A percentile compares a stretch with the other conserved stretches of the same genome.
These are phyloP conservation scores for Podospora comata DNA, from an alignment of 495 filamentous ascomycete genomes.

Conservation along the genomic window DNA sequence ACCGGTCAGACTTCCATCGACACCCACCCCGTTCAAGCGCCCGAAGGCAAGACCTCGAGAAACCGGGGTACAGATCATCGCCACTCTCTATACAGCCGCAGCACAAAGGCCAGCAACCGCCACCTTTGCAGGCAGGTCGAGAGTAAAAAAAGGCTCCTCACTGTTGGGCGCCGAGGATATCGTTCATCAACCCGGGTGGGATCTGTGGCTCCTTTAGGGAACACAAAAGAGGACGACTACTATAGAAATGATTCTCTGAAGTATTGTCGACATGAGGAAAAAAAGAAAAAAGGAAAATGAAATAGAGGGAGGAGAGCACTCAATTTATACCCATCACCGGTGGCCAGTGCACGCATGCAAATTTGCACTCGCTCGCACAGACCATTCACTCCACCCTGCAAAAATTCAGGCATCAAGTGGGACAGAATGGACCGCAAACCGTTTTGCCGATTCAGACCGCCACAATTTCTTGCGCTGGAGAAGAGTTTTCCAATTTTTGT, in stretches of 20 bases:
- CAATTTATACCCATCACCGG: slow-evolving; percentile 39
- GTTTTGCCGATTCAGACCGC: slow-evolving; percentile 40
- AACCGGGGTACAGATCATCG: slow-evolving; percentile 61
- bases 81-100: slow-evolving; percentile 55
- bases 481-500: neutral
- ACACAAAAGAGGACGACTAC: slow-evolving; percentile 76
- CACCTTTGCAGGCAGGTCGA: slow-evolving; percentile 52
- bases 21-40: slow-evolving; percentile 56
- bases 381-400: neutral
- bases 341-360: slow-evolving; percentile 42
- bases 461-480: slow-evolving; percentile 26
- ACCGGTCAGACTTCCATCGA: slow-evolving; percentile 65
- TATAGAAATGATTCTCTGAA: slow-evolving; percentile 88
- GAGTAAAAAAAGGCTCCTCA: slow-evolving; percentile 49
- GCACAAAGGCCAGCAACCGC: slow-evolving; percentile 35
- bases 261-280: slow-evolving; percentile 62
- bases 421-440: slow-evolving; percentile 9
- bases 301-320: slow-evolving; percentile 11
- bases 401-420: neutral
- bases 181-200: slow-evolving; percentile 61
- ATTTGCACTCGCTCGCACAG: slow-evolving; percentile 25
- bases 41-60: slow-evolving; percentile 48
- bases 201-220: slow-evolving; percentile 68
- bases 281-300: slow-evolving; percentile 37
- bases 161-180: slow-evolving; percentile 60